These are phyloP conservation scores for Rhizoclosmatium globosum DNA, from an alignment of 192 early-diverging fungal genomes.

Conservation along the genomic window DNA sequence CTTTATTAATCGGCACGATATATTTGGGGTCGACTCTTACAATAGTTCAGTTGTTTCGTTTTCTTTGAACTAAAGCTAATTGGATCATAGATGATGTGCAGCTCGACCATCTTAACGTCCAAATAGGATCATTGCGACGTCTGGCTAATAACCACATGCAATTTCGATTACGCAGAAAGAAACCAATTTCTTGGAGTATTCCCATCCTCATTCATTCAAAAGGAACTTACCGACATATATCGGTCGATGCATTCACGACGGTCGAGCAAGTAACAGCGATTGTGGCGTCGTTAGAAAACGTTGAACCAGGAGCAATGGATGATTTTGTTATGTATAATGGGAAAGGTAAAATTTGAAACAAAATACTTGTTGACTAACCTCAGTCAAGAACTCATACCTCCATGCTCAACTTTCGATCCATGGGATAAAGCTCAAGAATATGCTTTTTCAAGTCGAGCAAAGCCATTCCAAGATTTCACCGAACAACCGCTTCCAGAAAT, in stretches of 20 bases:
- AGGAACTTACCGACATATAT: not conserved
- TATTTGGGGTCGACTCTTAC: constrained; percentile 13
- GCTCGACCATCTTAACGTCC: constrained; percentile 7
- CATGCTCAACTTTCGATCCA: constrained; percentile 6
- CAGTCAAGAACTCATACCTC: not conserved
- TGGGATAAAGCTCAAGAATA: constrained; percentile 9
- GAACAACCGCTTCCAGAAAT: not conserved
- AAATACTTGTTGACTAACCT: not conserved
- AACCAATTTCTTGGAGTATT: constrained; percentile 21
- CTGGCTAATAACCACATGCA: not conserved
- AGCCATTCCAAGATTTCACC: not conserved
- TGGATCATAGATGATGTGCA: constrained; percentile 10
- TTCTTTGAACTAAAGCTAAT: not conserved
- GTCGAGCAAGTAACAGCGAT: constrained; percentile 4
- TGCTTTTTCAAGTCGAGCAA: not conserved
- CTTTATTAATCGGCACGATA: constrained; percentile 23
- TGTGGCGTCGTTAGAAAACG: not conserved
- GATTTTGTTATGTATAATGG: constrained; percentile 8
- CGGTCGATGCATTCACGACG: constrained; percentile 10
- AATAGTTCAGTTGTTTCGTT: not conserved
- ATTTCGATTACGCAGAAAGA: constrained; percentile 20
- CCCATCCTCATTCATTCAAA: constrained; percentile 8
- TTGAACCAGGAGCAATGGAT: not conserved
- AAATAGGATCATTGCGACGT: not conserved
- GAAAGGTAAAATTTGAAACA: not conserved